Evolutionary conservation across 202 grass and related monocot species (phyloP), one percentile per base, ranked within the genome.

Genomic region (Cymbopogon flexuosus): DNA sequence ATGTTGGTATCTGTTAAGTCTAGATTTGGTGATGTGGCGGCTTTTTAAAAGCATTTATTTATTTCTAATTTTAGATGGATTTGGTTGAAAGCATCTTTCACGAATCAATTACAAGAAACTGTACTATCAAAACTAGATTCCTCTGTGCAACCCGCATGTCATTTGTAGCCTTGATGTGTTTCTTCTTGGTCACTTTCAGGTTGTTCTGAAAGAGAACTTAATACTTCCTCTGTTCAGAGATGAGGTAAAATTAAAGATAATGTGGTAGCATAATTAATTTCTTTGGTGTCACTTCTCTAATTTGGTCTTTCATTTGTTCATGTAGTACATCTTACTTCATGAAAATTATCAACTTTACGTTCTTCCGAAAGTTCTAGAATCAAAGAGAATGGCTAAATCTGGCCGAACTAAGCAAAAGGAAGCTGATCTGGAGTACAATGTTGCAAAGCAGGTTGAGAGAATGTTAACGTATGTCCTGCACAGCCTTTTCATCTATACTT

Each of bases 361-460:
- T 52, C 92, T 97, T 68, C 95, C 95, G 78, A 94, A 90, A 80
- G 88, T 97, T 84, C 68, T 94, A 81, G 95, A 97, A 91, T 94
- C 92, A 10, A 97, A 97, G 89, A 89, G 76, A 89, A 84, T 94
- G 88, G 95, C 95, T 62, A 97, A 97, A 91, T 94, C 95, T 87
- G 95, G 95, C 70, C 92, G 95, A 73, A 76, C 92, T 73, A 97
- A 94, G 83, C 95, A 97, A 91, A 97, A 93, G 72, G 92, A 97
- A 88, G 90, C 95, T 85, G 95, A 97, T 89, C 87, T 97, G 73
- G 95, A 97, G 85, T 97, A 97, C 66, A 97, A 97, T 80, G 87
- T 97, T 77, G 95, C 95, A 84, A 97, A 94, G 68, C 95, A 97
- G 65, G 95, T 97, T 65, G 92, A 97, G 76, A 97, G 91, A 81